Conservation (phyloP, 495 filamentous ascomycete species). For the Articulospora tetracladia region DNA sequence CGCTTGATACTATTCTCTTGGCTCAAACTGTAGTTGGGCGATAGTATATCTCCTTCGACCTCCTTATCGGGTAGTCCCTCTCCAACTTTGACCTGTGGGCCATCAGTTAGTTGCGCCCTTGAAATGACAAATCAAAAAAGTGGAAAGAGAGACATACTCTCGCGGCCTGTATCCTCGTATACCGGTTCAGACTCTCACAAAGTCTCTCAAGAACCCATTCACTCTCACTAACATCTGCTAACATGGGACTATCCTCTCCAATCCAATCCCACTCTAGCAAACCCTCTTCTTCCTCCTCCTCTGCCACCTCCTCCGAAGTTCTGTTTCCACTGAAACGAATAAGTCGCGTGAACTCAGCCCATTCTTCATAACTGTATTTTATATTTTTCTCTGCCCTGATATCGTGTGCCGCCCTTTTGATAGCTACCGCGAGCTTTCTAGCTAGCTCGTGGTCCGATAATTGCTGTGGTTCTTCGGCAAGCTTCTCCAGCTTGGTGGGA, state of each 20-base stretch:
- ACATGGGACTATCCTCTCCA: constrained; percentile 59
- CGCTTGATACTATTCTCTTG: not conserved
- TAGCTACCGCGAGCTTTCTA: constrained; percentile 51
- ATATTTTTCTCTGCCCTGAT: constrained; percentile 43
- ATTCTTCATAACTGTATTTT: constrained; percentile 68
- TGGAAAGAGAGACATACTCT: constrained; percentile 17
- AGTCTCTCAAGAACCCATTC: constrained; percentile 64
- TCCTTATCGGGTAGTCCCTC: not conserved
- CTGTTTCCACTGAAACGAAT: constrained; percentile 30
- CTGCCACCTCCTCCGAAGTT: constrained; percentile 39
- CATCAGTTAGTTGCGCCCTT: not conserved
- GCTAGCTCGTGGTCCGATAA: constrained; percentile 50
- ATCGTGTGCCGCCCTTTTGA: constrained; percentile 60
- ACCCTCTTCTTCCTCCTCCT: constrained; percentile 30
- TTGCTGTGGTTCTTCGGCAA: constrained; percentile 42
- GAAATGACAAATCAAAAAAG: not conserved
- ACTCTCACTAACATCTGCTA: constrained; percentile 49
- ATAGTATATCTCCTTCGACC: not conserved
- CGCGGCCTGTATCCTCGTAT: constrained; percentile 29
- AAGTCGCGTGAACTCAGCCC: constrained; percentile 58
- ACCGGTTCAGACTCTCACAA: constrained; percentile 45
- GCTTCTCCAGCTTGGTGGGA: constrained; percentile 34
- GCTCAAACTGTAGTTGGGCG: not conserved
- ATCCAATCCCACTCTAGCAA: constrained; percentile 66
- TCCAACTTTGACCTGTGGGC: not conserved